These are phyloP conservation scores for Phytophthora crassamura DNA, from an alignment of 352 stramenopile species.

Conservation along the genomic window DNA sequence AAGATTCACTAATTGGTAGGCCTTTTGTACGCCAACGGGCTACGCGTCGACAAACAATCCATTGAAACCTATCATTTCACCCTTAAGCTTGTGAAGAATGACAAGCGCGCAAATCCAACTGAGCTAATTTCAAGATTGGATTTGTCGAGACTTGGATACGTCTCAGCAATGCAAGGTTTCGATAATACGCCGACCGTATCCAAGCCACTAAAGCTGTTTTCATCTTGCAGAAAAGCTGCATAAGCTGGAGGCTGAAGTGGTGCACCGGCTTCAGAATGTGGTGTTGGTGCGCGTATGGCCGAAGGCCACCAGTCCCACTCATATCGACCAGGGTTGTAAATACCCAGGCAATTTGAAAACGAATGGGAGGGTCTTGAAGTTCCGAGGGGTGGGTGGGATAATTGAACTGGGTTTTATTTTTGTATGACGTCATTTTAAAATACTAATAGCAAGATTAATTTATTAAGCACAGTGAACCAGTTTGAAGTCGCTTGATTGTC, in stretches of 20 bases:
- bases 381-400: too few relatives aligned
- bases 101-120: background rate
- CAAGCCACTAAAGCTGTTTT: background rate
- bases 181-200: background rate
- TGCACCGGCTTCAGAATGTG: background rate
- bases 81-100: background rate
- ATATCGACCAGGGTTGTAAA: too few relatives aligned
- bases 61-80: background rate
- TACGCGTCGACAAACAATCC: constrained; percentile 4
- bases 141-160: background rate
- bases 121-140: background rate
- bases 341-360: too few relatives aligned
- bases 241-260: background rate
- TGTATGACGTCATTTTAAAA: too few relatives aligned
- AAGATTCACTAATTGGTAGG: background rate
- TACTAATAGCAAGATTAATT: too few relatives aligned
- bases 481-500: too few relatives aligned
- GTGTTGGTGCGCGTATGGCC: background rate
- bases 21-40: background rate
- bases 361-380: too few relatives aligned
- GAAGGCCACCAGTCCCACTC: background rate
- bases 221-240: background rate
- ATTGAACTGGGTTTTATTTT: too few relatives aligned
- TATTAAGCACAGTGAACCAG: too few relatives aligned
- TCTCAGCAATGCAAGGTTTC: too few relatives aligned